Conservation (phyloP, 805 yeast genomes). For the Hanseniaspora osmophila region DNA sequence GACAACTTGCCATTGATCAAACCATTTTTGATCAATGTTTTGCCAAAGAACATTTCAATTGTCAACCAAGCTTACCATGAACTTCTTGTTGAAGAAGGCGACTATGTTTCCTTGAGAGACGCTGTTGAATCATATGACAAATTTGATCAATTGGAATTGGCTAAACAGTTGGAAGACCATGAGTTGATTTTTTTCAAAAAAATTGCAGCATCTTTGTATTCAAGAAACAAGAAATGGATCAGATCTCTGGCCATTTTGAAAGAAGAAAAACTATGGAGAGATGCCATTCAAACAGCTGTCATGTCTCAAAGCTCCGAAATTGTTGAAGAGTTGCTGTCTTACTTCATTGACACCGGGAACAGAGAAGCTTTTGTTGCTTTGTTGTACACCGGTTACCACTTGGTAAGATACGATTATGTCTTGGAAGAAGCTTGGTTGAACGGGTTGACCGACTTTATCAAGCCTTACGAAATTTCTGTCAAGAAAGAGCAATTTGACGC, state of each 20-base stretch:
- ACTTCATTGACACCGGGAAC: slow-evolving; percentile 93
- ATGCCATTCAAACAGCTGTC: slow-evolving; percentile 85
- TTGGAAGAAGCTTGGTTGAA: slow-evolving; percentile 86
- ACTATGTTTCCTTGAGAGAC: slow-evolving; percentile 74
- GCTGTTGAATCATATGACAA: slow-evolving; percentile 83
- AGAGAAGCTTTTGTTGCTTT: slow-evolving; percentile 89
- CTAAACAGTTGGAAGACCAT: slow-evolving; percentile 85
- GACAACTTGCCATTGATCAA: slow-evolving; percentile 93
- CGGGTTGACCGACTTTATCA: slow-evolving; percentile 66
- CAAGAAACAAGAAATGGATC: slow-evolving; percentile 86
- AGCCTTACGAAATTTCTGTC: slow-evolving; percentile 81
- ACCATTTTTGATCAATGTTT: slow-evolving; percentile 84
- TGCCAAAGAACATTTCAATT: slow-evolving; percentile 76
- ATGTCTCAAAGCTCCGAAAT: slow-evolving; percentile 64
- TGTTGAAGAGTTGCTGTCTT: slow-evolving; percentile 75
- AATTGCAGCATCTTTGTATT: slow-evolving; percentile 85
- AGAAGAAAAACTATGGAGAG: slow-evolving; percentile 87
- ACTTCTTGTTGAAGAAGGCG: slow-evolving; percentile 89
- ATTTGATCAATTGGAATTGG: slow-evolving; percentile 84
- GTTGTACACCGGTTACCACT: slow-evolving; percentile 70
- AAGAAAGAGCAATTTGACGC: slow-evolving; percentile 65
- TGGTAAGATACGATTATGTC: slow-evolving; percentile 69
- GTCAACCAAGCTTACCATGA: slow-evolving; percentile 95
- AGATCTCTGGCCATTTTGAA: slow-evolving; percentile 81
- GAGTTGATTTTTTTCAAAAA: slow-evolving; percentile 85